Conservation (phyloP, 2,329 filamentous ascomycete genomes). For the Microthyrium microscopicum region DNA sequence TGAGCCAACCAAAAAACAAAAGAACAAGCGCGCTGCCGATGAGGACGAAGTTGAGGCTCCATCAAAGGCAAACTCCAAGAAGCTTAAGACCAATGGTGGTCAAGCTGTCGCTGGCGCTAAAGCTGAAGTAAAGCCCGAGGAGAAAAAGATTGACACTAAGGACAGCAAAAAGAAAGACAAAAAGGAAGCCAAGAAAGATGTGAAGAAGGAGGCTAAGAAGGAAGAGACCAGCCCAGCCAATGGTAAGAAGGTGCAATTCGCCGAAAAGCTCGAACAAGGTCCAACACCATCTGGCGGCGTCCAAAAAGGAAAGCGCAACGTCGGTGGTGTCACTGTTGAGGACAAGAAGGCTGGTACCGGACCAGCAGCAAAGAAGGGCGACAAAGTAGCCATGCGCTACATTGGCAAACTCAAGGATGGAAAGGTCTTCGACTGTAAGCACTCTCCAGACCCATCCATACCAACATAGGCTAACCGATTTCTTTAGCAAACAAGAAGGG, state of each 20-base stretch:
- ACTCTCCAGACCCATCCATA: not conserved
- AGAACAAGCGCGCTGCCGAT: constrained; percentile 84
- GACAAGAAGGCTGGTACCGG: constrained; percentile 87
- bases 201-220: constrained; percentile 99
- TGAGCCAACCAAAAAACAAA: constrained; percentile 40
- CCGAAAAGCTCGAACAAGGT: constrained; percentile 64
- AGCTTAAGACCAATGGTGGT: constrained; percentile 96
- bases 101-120: constrained; percentile 46
- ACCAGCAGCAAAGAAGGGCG: constrained; percentile 72
- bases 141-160: constrained; percentile 27
- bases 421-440: constrained; percentile 83
- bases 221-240: constrained; percentile 15
- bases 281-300: constrained; percentile 39
- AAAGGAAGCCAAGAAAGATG: constrained; percentile 89
- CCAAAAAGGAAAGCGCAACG: constrained; percentile 51
- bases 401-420: constrained; percentile 89
- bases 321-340: constrained; percentile 82
- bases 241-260: constrained; percentile 17
- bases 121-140: constrained; percentile 38
- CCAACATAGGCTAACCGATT: not conserved
- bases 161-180: constrained; percentile 50
- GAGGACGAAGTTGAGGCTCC: constrained; percentile 55
- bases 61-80: constrained; percentile 96
- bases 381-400: constrained; percentile 87
- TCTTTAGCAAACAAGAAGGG: constrained; percentile 87